These are phyloP conservation scores for Kuraishia borneana DNA, from an alignment of 805 yeast genomes.

Conservation along the genomic window DNA sequence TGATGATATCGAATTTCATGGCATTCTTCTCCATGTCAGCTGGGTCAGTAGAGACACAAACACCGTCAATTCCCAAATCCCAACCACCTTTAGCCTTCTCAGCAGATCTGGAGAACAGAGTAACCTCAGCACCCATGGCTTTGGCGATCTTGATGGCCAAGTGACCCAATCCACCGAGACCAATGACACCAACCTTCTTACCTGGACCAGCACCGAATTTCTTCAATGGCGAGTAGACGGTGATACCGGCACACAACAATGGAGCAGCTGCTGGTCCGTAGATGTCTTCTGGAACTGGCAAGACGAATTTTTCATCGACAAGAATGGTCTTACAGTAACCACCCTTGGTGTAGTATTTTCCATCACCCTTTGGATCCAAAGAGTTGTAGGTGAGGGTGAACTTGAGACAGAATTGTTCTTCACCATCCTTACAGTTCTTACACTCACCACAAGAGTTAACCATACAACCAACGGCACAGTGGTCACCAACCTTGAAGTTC, in stretches of 20 bases:
- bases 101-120: conserved; percentile 40
- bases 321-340: conserved; percentile 39
- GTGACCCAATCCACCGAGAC: conserved; percentile 49
- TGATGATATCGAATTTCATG: conserved; percentile 31
- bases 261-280: conserved; percentile 36
- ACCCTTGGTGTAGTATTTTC: conserved; percentile 32
- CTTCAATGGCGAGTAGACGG: conserved; percentile 37
- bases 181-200: conserved; percentile 39
- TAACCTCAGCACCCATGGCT: conserved; percentile 50
- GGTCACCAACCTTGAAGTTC: conserved; percentile 29
- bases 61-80: conserved; percentile 28
- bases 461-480: conserved; percentile 42
- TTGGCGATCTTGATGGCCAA: conserved; percentile 45
- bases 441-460: conserved; percentile 26
- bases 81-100: too few species aligned
- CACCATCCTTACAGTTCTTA: conserved; percentile 22
- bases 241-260: conserved; percentile 45
- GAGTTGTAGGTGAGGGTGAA: conserved; percentile 42
- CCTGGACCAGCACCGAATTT: conserved; percentile 34
- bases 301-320: conserved; percentile 30
- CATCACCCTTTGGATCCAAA: conserved; percentile 33
- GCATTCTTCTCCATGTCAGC: conserved; percentile 25
- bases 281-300: conserved; percentile 35
- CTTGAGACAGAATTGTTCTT: conserved; percentile 38
- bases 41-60: conserved; percentile 39